phyloP scores from a whole-genome alignment of 129 eudicot species.

The Chrysanthemum makinoi region DNA sequence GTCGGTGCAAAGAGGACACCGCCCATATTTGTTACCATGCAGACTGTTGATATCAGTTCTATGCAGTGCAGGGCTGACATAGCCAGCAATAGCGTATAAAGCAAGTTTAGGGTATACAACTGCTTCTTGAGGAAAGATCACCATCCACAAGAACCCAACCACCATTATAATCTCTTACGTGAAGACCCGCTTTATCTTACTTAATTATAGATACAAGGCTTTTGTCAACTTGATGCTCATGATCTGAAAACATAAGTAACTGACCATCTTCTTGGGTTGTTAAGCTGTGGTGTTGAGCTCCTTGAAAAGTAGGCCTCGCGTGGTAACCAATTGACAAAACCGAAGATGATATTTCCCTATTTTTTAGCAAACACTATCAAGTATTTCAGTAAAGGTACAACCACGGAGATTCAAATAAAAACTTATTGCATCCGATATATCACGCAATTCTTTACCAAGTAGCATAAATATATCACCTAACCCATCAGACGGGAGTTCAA shows the following conservation, averaged over 20 bases:
- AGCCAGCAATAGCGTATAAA: slow-evolving; percentile 92
- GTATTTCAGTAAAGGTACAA: slow-evolving; percentile 81
- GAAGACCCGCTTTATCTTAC: slow-evolving; percentile 80
- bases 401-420: slow-evolving; percentile 81
- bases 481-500: slow-evolving; percentile 88
- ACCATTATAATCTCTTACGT: slow-evolving; percentile 77
- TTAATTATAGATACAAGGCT: slow-evolving; percentile 73
- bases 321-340: slow-evolving; percentile 84
- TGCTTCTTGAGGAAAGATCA: slow-evolving; percentile 89
- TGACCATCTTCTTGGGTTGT: slow-evolving; percentile 83
- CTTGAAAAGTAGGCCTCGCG: slow-evolving; percentile 85
- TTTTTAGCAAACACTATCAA: slow-evolving; percentile 81
- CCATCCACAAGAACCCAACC: slow-evolving; percentile 90
- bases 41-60: slow-evolving; percentile 50
- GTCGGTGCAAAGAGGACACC: slow-evolving; percentile 47
- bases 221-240: slow-evolving; percentile 77
- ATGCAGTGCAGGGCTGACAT: slow-evolving; percentile 80
- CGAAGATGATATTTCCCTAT: slow-evolving; percentile 83
- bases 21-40: slow-evolving; percentile 62
- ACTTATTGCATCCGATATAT: slow-evolving; percentile 71
- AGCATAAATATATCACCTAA: slow-evolving; percentile 60
- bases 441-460: slow-evolving; percentile 81
- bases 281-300: slow-evolving; percentile 75
- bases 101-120: slow-evolving; percentile 92
- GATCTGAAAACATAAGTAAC: slow-evolving; percentile 71